These are phyloP conservation scores for Chalciporus pseudorubinellus DNA, from an alignment of 768 basidiomycete species.

Conservation along the genomic window DNA sequence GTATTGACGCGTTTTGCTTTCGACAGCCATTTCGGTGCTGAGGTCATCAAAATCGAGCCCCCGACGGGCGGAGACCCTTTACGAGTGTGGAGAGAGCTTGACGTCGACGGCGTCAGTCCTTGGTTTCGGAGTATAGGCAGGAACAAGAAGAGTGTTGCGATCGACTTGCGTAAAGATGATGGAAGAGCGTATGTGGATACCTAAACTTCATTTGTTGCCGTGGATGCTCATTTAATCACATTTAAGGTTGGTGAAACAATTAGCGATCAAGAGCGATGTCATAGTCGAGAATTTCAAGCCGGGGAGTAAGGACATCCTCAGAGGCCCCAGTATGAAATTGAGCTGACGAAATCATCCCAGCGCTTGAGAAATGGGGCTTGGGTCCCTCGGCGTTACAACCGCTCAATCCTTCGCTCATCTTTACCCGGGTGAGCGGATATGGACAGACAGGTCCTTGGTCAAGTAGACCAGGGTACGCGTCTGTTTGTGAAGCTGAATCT, in stretches of 20 bases:
- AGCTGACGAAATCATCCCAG: conserved; percentile 30
- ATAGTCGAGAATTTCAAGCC: conserved; percentile 73
- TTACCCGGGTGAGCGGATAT: conserved; percentile 81
- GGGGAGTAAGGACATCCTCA: conserved; percentile 49
- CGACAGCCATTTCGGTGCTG: conserved; percentile 67
- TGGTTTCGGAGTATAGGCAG: conserved; percentile 73
- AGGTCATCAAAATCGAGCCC: conserved; percentile 70
- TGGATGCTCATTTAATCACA: background rate
- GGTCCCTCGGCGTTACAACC: conserved; percentile 58
- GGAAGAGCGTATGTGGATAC: conserved; percentile 45
- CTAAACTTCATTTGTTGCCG: background rate
- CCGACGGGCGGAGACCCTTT: conserved; percentile 63
- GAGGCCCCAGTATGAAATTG: background rate
- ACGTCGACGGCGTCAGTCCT: conserved; percentile 66
- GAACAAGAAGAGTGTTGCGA: conserved; percentile 73
- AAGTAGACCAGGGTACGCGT: conserved; percentile 66
- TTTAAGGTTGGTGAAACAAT: conserved; percentile 54
- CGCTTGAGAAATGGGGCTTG: conserved; percentile 67
- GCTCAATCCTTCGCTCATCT: conserved; percentile 85
- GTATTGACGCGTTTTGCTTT: background rate
- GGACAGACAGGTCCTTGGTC: conserved; percentile 77
- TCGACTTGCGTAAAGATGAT: conserved; percentile 58
- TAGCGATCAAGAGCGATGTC: conserved; percentile 65
- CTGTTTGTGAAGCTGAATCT: conserved; percentile 74
- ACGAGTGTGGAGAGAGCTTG: conserved; percentile 69